phyloP scores from a whole-genome alignment of 768 basidiomycete genomes.

The Amanita muscaria region DNA sequence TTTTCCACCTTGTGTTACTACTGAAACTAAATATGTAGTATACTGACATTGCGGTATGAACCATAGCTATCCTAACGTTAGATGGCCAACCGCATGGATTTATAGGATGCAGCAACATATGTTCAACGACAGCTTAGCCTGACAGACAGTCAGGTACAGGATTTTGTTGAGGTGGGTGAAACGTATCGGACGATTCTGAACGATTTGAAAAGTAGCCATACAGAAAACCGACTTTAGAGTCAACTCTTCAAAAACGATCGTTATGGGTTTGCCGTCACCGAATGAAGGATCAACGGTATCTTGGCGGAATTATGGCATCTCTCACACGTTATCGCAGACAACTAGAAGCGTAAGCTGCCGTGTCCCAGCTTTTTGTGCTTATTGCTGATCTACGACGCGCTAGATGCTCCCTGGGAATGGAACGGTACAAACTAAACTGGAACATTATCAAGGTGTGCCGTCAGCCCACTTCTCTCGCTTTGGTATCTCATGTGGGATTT shows the following conservation, averaged over 20 bases:
- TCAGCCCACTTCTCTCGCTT: conserved; percentile 3
- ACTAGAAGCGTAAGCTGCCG: conserved; percentile 25
- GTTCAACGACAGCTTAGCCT: conserved; percentile 33
- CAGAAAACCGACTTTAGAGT: conserved; percentile 35
- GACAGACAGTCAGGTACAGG: conserved; percentile 31
- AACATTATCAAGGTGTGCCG: conserved; percentile 14
- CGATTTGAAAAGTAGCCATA: background rate
- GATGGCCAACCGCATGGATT: too few relatives aligned
- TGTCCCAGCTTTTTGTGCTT: background rate
- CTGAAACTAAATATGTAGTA: conserved; percentile 22
- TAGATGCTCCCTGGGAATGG: conserved; percentile 38
- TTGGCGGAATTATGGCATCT: conserved; percentile 34
- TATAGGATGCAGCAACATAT: conserved; percentile 39
- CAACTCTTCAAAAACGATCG: conserved; percentile 28
- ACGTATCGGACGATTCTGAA: background rate
- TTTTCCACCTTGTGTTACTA: conserved; percentile 17
- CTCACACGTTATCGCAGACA: conserved; percentile 28
- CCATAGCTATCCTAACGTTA: too few relatives aligned
- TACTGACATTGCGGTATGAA: conserved; percentile 32
- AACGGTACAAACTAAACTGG: conserved; percentile 15
- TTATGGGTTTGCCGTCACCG: conserved; percentile 36
- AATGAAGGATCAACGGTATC: conserved; percentile 25
- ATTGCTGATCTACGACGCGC: background rate
- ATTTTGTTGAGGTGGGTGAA: conserved; percentile 35
- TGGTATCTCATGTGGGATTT: too few relatives aligned